Percentiles rank a stretch among this genome's conserved stretches.
These are phyloP conservation scores for Xylaria curta DNA, from an alignment of 495 filamentous ascomycete species.

Conservation along the genomic window DNA sequence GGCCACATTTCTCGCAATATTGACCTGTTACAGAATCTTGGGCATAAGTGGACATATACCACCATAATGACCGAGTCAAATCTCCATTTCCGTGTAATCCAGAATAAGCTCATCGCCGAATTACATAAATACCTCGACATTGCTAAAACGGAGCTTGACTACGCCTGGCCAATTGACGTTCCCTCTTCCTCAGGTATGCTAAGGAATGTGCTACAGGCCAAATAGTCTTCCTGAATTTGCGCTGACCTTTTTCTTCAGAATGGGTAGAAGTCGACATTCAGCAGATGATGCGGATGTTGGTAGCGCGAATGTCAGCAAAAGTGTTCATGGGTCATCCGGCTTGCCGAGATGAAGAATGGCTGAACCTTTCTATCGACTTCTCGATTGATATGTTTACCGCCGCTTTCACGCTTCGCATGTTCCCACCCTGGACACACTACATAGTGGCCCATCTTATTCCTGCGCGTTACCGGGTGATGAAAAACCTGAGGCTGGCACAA, in stretches of 20 bases:
- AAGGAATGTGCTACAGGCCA: not conserved
- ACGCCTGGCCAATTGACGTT: constrained; percentile 12
- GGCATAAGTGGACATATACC: not conserved
- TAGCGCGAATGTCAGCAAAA: constrained; percentile 52
- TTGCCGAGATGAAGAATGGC: constrained; percentile 54
- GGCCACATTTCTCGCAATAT: too few species aligned
- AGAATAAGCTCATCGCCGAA: constrained; percentile 14
- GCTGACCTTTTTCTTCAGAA: not conserved
- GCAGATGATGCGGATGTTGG: constrained; percentile 29
- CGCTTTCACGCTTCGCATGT: constrained; percentile 28
- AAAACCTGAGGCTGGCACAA: not conserved
- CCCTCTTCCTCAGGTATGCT: not conserved
- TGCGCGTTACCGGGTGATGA: not conserved
- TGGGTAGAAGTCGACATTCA: constrained; percentile 23
- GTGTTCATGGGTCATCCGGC: constrained; percentile 50
- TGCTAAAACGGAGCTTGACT: constrained; percentile 10
- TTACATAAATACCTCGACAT: constrained; percentile 15
- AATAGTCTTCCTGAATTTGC: not conserved
- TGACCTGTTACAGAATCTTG: not conserved
- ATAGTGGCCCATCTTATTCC: constrained; percentile 14
- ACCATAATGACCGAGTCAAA: not conserved
- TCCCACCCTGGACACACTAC: constrained; percentile 17
- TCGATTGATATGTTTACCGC: constrained; percentile 51
- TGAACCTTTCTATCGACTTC: constrained; percentile 53
- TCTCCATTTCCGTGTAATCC: constrained; percentile 16